These are phyloP conservation scores for Fusarium sp. DNA, from an alignment of 2,329 filamentous ascomycete species.

Conservation along the genomic window DNA sequence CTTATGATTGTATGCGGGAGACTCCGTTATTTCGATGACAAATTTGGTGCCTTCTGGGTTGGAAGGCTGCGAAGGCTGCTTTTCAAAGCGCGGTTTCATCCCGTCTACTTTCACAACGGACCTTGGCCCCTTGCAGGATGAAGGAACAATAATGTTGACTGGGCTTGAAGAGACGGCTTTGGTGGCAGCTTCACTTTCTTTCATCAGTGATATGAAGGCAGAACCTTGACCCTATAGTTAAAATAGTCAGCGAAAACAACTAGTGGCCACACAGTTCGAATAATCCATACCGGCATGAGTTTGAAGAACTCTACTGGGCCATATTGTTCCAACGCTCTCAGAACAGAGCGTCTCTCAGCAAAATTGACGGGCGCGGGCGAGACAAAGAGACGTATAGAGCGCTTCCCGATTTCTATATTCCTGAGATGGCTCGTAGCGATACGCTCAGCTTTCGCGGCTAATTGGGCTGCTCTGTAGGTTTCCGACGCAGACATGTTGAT, in stretches of 20 bases:
- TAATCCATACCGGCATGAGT: slow-evolving; percentile 32
- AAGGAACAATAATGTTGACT: slow-evolving; percentile 55
- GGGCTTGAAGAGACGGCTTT: slow-evolving; percentile 57
- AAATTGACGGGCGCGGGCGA: slow-evolving; percentile 61
- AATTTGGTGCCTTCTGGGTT: slow-evolving; percentile 48
- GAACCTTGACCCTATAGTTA: slow-evolving; percentile 54
- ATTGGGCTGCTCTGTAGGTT: neutral
- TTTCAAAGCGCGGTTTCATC: neutral
- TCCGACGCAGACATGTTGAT: neutral
- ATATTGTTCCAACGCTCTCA: slow-evolving; percentile 60
- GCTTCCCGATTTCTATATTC: neutral
- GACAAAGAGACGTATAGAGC: slow-evolving; percentile 58
- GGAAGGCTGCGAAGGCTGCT: neutral
- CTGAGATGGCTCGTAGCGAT: neutral
- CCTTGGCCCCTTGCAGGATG: slow-evolving; percentile 39
- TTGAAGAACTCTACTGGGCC: slow-evolving; percentile 64
- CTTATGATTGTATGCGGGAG: slow-evolving; percentile 52
- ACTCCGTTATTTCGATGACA: slow-evolving; percentile 53
- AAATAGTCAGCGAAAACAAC: neutral
- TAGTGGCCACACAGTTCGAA: neutral
- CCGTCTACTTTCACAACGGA: slow-evolving; percentile 35
- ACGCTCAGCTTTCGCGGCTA: neutral
- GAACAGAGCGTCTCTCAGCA: slow-evolving; percentile 63
- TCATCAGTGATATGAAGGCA: slow-evolving; percentile 61
- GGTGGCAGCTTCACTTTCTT: slow-evolving; percentile 50